Evolutionary conservation across 2,329 filamentous ascomycete genomes (phyloP), one percentile per base, ranked within the genome.

Genomic region (Botrytis tulipae): DNA sequence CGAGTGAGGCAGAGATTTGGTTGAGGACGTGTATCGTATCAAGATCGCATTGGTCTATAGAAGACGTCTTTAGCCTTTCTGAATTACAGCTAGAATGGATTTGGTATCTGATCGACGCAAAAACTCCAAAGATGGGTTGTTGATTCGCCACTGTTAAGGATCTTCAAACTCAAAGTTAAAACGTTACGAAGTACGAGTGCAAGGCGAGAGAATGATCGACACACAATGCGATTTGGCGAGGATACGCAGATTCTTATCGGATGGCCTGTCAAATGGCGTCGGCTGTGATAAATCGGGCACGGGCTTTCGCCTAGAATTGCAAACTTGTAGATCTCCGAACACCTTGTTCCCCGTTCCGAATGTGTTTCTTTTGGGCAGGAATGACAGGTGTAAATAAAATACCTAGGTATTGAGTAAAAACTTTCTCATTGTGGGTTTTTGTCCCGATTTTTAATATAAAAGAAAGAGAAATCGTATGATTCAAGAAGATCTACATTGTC

Each of bases 351-450:
- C 37, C 48, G 65, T 29, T 67, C 65, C 46, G 25, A 67, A 40
- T 16, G 12, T 51, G 32, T 54, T 37, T 67, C 51, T 57, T 54
- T 65, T 65, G 46, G 46, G 46, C 32, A 67, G 65, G 29, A 40
- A 54, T 14, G 8, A 54, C 14, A 22, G 40, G 65, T 79, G 29
- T 29, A 29, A 14, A 29, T 29, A 29, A 14, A 29, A 9, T 57
- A 57, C 48, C 48, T 57, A 57, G n/a, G 16, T 29, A 32, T 18
- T 57, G 51, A 57, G n/a, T 57, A 57, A 57, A 76, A 76, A 76
- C 74, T 73, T 74, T 74, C 68, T 48, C 72, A 74, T 73, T 73
- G 73, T 67, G 71, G 62, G 44, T 60, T 66, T 67, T 61, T 72
- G 72, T 59, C 62, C 68, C 73, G 67, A 72, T 40, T 37, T 51